Evolutionary conservation across 2,329 filamentous ascomycete species (phyloP).

Genomic region (Apiospora aurea): DNA sequence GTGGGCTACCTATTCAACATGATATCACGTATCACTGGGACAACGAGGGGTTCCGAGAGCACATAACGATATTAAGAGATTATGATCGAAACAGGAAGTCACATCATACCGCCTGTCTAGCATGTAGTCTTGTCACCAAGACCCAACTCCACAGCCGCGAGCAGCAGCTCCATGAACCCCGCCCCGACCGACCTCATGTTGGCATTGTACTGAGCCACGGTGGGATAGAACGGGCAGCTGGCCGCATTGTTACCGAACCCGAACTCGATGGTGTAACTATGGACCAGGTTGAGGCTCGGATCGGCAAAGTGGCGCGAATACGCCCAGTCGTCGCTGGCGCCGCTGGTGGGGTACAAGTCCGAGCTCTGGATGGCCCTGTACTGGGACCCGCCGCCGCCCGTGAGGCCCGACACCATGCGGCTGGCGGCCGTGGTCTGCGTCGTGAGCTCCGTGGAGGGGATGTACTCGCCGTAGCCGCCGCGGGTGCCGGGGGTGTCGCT

Average conservation of each 20-base stretch:
- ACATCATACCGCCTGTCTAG: not conserved
- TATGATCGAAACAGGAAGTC: too few relatives aligned
- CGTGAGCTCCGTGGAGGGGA: constrained; percentile 45
- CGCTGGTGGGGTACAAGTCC: constrained; percentile 54
- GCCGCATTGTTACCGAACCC: constrained; percentile 46
- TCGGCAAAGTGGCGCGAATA: constrained; percentile 52
- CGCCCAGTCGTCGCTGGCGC: constrained; percentile 55
- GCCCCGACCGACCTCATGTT: constrained; percentile 54
- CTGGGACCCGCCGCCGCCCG: constrained; percentile 38
- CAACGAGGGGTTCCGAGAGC: too few relatives aligned
- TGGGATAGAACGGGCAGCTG: constrained; percentile 55
- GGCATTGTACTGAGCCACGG: constrained; percentile 48
- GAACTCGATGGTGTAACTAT: constrained; percentile 56
- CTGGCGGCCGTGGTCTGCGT: constrained; percentile 42
- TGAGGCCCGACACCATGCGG: constrained; percentile 48
- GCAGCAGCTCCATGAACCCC: constrained; percentile 56
- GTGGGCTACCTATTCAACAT: too few relatives aligned
- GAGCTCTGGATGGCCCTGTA: constrained; percentile 50
- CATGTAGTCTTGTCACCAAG: constrained; percentile 21
- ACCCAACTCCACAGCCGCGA: constrained; percentile 35
- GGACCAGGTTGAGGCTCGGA: constrained; percentile 45
- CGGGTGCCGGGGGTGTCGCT: constrained; percentile 44
- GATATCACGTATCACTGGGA: too few relatives aligned
- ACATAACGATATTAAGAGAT: too few relatives aligned
- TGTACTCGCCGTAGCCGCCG: constrained; percentile 53